These are phyloP conservation scores for Arthrobotrys sphaeroides DNA, from an alignment of 2,329 filamentous ascomycete genomes.

Conservation along the genomic window DNA sequence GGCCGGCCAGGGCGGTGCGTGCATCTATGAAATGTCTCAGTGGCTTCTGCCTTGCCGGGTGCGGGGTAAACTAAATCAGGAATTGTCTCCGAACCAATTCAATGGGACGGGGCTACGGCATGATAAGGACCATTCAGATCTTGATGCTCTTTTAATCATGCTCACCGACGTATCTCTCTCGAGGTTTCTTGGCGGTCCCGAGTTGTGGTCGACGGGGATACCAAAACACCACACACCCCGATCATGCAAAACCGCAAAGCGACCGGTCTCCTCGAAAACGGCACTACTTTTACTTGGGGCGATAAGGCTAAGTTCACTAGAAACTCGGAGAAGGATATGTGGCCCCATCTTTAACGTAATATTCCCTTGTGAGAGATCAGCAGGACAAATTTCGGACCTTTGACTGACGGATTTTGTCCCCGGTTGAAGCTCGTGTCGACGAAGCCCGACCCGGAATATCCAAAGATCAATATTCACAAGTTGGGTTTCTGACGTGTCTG, in stretches of 20 bases:
- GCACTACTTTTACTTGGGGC: not conserved
- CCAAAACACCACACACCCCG: not conserved
- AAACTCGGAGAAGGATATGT: too few relatives aligned
- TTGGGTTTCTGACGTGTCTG: conserved; percentile 26
- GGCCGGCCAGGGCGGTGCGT: too few relatives aligned
- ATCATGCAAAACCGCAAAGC: too few relatives aligned
- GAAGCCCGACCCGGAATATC: not conserved
- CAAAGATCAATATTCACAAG: not conserved
- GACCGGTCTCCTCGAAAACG: not conserved
- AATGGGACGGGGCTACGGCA: not conserved
- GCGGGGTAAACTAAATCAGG: not conserved
- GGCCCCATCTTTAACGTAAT: conserved; percentile 10
- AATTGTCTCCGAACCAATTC: not conserved
- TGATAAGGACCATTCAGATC: not conserved
- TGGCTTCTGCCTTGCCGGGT: conserved; percentile 10
- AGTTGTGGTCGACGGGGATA: not conserved
- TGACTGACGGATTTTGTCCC: not conserved
- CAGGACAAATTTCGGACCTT: conserved; percentile 26
- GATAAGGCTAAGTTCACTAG: not conserved
- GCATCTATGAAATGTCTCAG: conserved; percentile 1
- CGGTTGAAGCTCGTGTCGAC: conserved; percentile 18
- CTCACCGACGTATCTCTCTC: too few relatives aligned
- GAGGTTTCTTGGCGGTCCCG: not conserved
- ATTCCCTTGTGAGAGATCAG: not conserved
- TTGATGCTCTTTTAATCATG: not conserved